Evolutionary conservation across 1,139 yeast species (phyloP), one percentile per base, ranked within the genome.

Genomic region (Kazachstania sp.): DNA sequence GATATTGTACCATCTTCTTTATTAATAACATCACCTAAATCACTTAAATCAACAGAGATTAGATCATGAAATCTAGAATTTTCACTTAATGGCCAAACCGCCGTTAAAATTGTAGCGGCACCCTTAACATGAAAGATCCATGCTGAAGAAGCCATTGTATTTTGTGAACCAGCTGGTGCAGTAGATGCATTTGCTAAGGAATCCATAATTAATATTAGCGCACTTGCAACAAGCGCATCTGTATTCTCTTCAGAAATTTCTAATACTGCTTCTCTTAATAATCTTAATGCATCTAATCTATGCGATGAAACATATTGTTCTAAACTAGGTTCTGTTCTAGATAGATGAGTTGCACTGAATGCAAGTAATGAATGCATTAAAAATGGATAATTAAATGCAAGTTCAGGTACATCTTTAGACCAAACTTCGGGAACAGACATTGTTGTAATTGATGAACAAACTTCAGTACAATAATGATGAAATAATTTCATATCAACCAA

Each of bases 101-200:
- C 95, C 0, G 96, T 85, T 47, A 90, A 71, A 40, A 90, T 90
- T 0, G 97, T 90, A 5, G 96, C 97, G 0, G 97, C 96, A 19
- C 97, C 97, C 58, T 94, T 86, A 12, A 90, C 97, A 61, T 90
- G 97, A 70, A 87, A 92, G 48, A 90, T 82, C 97, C 97, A 90
- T 0, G 97, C 95, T 5, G 94, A 82, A 1, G 97, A 92, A 1
- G 96, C 95, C 46, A 88, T 69, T 3, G 58, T 37, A 54, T 48
- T 69, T 68, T 13, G 71, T 66, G 40, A 41, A 15, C 37, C 34
- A 12, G 41, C 15, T 15, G 46, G 35, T 3, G 95, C 87, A 41
- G 82, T 72, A 2, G 95, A 80, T 0, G 97, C 97, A 66, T 90
- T 90, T 2, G 97, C 97, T 52, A 90, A 70, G 0, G 97, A 85